Evolutionary conservation across 306 rosid genomes (phyloP).

Genomic region (Canavalia ensiformis): DNA sequence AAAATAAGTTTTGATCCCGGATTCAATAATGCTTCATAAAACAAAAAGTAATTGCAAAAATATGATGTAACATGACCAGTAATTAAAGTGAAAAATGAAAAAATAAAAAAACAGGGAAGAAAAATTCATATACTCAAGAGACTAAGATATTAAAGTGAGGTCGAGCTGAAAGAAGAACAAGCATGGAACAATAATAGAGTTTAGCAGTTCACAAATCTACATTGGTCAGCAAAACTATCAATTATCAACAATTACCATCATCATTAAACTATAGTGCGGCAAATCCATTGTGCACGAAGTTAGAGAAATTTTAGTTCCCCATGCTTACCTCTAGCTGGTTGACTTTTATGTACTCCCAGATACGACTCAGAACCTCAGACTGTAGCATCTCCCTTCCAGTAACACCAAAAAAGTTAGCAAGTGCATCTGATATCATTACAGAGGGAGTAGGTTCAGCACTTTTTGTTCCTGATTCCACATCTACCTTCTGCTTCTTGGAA

Average conservation of each 20-base stretch:
- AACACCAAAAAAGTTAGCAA: conserved; percentile 79
- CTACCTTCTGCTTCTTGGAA: conserved; percentile 73
- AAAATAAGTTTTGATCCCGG: conserved; percentile 5
- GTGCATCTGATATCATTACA: conserved; percentile 78
- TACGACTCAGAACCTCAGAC: conserved; percentile 77
- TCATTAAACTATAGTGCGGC: background rate
- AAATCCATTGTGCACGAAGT: background rate
- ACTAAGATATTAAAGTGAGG: conserved; percentile 10
- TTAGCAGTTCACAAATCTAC: conserved; percentile 6
- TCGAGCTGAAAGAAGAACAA: conserved; percentile 26
- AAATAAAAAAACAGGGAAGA: conserved; percentile 13
- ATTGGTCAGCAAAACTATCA: conserved; percentile 4
- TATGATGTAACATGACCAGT: conserved; percentile 3
- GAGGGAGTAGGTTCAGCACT: conserved; percentile 63
- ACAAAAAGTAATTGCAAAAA: conserved; percentile 4
- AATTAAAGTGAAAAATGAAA: background rate
- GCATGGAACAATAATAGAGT: conserved; percentile 9
- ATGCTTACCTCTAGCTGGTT: conserved; percentile 72
- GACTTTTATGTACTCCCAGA: conserved; percentile 87
- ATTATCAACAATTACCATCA: conserved; percentile 24
- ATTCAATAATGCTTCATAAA: conserved; percentile 6
- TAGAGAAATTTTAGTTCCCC: conserved; percentile 5
- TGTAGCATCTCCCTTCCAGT: conserved; percentile 85
- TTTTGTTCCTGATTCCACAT: conserved; percentile 57
- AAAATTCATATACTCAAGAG: conserved; percentile 1